Percentiles rank a stretch among this genome's conserved stretches.
These are phyloP conservation scores for Meredithiella fracta DNA, from an alignment of 2,329 filamentous ascomycete species.

Conservation along the genomic window DNA sequence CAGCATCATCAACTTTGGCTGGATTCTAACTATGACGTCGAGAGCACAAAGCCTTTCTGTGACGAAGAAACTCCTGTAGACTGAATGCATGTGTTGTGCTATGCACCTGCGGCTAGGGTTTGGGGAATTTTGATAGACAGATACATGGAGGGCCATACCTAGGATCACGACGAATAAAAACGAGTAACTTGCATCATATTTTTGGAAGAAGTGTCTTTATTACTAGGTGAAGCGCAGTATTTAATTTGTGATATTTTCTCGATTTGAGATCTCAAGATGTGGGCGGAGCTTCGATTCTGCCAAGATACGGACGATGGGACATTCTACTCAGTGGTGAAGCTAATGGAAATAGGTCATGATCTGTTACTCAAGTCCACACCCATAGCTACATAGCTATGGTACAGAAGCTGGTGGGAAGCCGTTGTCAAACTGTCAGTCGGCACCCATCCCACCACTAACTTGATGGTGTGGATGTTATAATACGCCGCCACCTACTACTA, in stretches of 20 bases:
- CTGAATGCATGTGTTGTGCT: background rate
- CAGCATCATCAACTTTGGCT: too few relatives aligned
- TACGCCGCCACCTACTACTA: too few relatives aligned
- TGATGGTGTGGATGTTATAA: background rate
- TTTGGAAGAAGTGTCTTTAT: background rate
- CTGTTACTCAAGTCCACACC: background rate
- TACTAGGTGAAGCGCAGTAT: background rate
- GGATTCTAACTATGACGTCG: background rate
- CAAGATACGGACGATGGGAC: too few relatives aligned
- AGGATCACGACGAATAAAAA: background rate
- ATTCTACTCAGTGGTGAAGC: background rate
- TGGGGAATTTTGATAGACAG: background rate
- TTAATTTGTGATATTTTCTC: too few relatives aligned
- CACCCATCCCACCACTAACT: background rate
- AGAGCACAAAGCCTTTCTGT: background rate
- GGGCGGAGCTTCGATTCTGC: too few relatives aligned
- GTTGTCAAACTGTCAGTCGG: background rate
- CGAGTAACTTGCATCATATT: background rate
- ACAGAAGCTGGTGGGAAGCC: background rate
- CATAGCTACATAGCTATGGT: background rate
- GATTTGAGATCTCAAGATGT: too few relatives aligned
- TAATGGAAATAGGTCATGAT: background rate
- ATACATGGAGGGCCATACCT: background rate
- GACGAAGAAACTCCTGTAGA: background rate
- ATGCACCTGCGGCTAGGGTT: background rate